Conservation (phyloP, 495 filamentous ascomycete species). For the Astrothelium subdiscretum region DNA sequence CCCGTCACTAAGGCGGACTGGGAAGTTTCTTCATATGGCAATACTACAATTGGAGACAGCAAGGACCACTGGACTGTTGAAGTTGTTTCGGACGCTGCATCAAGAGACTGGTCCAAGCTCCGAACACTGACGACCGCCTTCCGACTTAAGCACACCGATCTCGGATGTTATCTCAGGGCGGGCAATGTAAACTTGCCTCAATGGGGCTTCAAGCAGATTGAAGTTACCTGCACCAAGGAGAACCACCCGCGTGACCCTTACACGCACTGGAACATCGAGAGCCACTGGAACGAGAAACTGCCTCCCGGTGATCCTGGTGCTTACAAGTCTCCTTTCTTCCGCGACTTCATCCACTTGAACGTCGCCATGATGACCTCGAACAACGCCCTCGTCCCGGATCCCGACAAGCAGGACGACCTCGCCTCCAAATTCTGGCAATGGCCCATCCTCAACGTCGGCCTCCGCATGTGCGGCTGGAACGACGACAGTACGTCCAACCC, state of each 20-base stretch:
- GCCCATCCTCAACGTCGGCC: conserved; percentile 87
- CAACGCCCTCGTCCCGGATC: conserved; percentile 94
- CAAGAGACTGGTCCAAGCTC: conserved; percentile 70
- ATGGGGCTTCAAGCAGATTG: conserved; percentile 99
- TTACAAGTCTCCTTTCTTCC: conserved; percentile 92
- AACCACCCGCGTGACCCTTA: conserved; percentile 89
- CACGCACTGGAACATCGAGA: conserved; percentile 98
- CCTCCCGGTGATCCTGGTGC: conserved; percentile 82
- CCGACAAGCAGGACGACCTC: conserved; percentile 96
- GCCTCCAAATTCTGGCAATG: conserved; percentile 98
- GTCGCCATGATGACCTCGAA: conserved; percentile 99
- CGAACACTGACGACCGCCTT: conserved; percentile 91
- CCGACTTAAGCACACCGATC: conserved; percentile 66
- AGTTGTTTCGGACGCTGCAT: conserved; percentile 79
- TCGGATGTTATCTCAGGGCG: conserved; percentile 90
- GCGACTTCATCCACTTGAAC: conserved; percentile 94
- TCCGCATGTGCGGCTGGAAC: conserved; percentile 98
- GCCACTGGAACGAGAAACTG: conserved; percentile 85
- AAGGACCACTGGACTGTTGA: conserved; percentile 98
- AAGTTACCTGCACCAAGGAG: conserved; percentile 87
- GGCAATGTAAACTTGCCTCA: conserved; percentile 95
- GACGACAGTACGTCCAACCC: conserved; percentile 45
- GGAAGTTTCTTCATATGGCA: conserved; percentile 93
- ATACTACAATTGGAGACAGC: conserved; percentile 90
- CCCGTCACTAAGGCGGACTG: conserved; percentile 79